Evolutionary conservation across 805 yeast genomes (phyloP).

Genomic region (Ogataea chonburiensis): DNA sequence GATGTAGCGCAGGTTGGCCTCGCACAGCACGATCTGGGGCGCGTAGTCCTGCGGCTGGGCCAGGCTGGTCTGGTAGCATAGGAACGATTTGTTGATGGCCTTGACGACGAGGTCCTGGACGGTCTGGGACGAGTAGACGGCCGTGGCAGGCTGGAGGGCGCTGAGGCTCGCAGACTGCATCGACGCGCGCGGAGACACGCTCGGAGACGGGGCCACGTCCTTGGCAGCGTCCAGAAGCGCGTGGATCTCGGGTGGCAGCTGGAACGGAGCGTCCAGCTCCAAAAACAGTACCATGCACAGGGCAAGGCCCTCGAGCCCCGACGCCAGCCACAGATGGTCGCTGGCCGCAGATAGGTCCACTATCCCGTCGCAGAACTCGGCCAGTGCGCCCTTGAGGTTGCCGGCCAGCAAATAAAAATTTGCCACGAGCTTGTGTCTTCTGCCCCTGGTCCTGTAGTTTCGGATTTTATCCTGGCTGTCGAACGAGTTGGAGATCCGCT

Average conservation of each 20-base stretch:
- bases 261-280: constrained; percentile 52
- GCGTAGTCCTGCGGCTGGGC: constrained; percentile 67
- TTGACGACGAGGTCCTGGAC: constrained; percentile 39
- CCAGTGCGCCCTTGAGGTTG: constrained; percentile 65
- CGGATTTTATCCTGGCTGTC: constrained; percentile 37
- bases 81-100: constrained; percentile 39
- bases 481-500: constrained; percentile 31
- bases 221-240: constrained; percentile 27
- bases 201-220: constrained; percentile 31
- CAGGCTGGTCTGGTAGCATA: constrained; percentile 51
- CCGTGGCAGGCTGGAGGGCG: constrained; percentile 7
- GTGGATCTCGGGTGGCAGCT: constrained; percentile 39
- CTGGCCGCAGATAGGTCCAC: constrained; percentile 54
- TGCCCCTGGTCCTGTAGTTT: constrained; percentile 54
- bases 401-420: constrained; percentile 82
- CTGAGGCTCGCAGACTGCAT: constrained; percentile 28
- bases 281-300: constrained; percentile 62
- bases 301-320: constrained; percentile 80
- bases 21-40: constrained; percentile 79
- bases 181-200: constrained; percentile 50
- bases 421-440: constrained; percentile 74
- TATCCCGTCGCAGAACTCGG: constrained; percentile 73
- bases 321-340: constrained; percentile 86
- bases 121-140: constrained; percentile 21
- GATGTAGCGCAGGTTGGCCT: constrained; percentile 61